A percentile compares a stretch with the other conserved stretches of the same genome.
Evolutionary conservation across 169 alveolate species (phyloP).

Genomic region (Eimeria nieschulzi): DNA sequence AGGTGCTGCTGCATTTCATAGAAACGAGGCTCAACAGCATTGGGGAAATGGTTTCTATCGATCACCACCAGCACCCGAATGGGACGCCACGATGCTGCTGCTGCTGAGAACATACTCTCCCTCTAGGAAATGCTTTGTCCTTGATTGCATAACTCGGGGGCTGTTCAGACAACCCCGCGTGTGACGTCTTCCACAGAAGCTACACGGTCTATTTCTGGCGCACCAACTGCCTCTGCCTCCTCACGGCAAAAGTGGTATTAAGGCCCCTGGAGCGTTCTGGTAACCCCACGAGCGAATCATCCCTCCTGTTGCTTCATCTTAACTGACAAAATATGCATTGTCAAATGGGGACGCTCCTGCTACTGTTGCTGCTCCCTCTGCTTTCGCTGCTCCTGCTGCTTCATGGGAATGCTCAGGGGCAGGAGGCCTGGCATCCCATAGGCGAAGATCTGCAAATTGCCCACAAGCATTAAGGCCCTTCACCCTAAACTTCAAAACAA

Average conservation of each 20-base stretch:
- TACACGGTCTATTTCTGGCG: constrained; percentile 27
- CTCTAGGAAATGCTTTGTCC: constrained; percentile 38
- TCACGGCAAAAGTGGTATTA: constrained; percentile 15
- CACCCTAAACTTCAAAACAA: not conserved
- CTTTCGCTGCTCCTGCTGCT: not conserved
- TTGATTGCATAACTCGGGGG: not conserved
- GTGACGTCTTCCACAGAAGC: no score
- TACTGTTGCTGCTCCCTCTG: not conserved
- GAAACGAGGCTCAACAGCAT: constrained; percentile 46
- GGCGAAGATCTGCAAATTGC: not conserved
- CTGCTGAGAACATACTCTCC: not conserved
- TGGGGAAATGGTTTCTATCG: constrained; percentile 64
- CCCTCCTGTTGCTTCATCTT: constrained; percentile 50
- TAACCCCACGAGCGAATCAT: constrained; percentile 11
- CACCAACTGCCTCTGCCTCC: constrained; percentile 36
- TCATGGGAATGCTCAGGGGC: not conserved
- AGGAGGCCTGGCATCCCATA: constrained; percentile 58
- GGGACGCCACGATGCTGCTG: constrained; percentile 38
- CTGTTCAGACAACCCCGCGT: not conserved
- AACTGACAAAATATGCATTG: not conserved
- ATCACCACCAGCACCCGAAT: constrained; percentile 26
- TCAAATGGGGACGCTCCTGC: constrained; percentile 17
- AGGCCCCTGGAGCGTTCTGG: constrained; percentile 14
- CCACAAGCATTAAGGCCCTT: not conserved
- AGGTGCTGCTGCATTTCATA: constrained; percentile 3